Base-by-base conservation (phyloP, 768 basidiomycete species). In the Boletus rubropictus region DNA sequence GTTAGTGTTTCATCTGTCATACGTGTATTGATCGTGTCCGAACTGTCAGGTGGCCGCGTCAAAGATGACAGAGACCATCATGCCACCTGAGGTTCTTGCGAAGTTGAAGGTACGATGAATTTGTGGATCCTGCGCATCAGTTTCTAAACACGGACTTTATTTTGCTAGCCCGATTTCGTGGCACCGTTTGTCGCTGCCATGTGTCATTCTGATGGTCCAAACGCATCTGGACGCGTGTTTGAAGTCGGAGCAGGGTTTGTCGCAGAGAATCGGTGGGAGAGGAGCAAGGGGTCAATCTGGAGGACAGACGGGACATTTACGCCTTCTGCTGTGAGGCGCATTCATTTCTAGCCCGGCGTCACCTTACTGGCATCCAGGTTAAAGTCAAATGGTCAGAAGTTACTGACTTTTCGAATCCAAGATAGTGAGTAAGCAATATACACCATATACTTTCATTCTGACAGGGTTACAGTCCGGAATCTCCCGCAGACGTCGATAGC, bases 181-280 rank as follows among this genome's bases (percentile, higher is more conserved):
- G 92, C 91, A 1, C 95, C 96, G 1, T 82, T 98, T 54, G 93
- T 98, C 27, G 84, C 77, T 10, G 91, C 88, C 8, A 75, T 98
- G 14, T 85, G 82, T 49, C 89, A 95, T 50, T 89, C 89, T 12
- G 81, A 93, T 46, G 88, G 83, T 2, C 80, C 82, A 14, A 83
- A 89, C 49, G 84, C 82, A 0, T 81, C 77, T 22, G 91, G 91
- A 27, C 82, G 79, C 61, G 77, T 95, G 15, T 98, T 92, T 54
- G 94, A 98, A 68, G 77, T 93, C 31, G 96, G 94, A 28, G 96
- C 89, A 39, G 95, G 94, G 4, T 98, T 84, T 63, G 71, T 91
- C 44, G 87, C 90, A 8, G 90, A 96, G 66, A 76, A 97, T 47
- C 79, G 96, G 47, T 97, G 92, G 89, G 89, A 98, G 68, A 78